These are phyloP conservation scores for Cladobotryum protrusum DNA, from an alignment of 2,329 filamentous ascomycete genomes.

Conservation along the genomic window DNA sequence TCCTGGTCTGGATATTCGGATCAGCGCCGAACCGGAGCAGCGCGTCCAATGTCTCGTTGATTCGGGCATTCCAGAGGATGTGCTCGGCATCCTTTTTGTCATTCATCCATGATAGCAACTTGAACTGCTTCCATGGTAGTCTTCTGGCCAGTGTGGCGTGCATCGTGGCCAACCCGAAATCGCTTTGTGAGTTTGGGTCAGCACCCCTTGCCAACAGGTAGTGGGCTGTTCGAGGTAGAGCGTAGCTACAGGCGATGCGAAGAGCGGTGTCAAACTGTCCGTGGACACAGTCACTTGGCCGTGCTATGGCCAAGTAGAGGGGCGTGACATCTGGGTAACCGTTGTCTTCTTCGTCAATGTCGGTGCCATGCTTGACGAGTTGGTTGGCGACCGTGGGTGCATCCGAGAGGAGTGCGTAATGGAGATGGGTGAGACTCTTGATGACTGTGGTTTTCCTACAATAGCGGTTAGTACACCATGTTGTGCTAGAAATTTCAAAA, in stretches of 20 bases:
- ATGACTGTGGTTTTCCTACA: not conserved
- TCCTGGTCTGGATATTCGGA: not conserved
- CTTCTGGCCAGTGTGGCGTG: constrained; percentile 4
- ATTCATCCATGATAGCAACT: not conserved
- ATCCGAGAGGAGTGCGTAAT: constrained; percentile 7
- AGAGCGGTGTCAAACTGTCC: constrained; percentile 7
- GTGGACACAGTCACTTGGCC: not conserved
- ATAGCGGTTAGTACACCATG: not conserved
- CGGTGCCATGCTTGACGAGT: constrained; percentile 7
- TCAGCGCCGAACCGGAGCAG: constrained; percentile 8
- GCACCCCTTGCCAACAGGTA: constrained; percentile 7
- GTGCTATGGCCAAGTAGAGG: constrained; percentile 5
- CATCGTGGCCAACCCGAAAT: constrained; percentile 7
- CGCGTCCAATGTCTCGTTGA: not conserved
- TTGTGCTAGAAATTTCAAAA: too few relatives aligned
- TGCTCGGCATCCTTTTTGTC: not conserved
- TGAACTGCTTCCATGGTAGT: constrained; percentile 5
- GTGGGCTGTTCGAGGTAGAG: constrained; percentile 3
- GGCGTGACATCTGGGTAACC: constrained; percentile 5
- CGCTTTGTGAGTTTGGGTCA: constrained; percentile 3
- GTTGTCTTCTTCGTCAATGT: not conserved
- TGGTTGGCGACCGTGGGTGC: constrained; percentile 2
- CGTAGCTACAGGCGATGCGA: constrained; percentile 10
- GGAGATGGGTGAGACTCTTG: constrained; percentile 1
- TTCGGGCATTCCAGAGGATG: not conserved